Evolutionary conservation across 2,329 filamentous ascomycete genomes (phyloP).

Genomic region (Xylariaceae sp.): DNA sequence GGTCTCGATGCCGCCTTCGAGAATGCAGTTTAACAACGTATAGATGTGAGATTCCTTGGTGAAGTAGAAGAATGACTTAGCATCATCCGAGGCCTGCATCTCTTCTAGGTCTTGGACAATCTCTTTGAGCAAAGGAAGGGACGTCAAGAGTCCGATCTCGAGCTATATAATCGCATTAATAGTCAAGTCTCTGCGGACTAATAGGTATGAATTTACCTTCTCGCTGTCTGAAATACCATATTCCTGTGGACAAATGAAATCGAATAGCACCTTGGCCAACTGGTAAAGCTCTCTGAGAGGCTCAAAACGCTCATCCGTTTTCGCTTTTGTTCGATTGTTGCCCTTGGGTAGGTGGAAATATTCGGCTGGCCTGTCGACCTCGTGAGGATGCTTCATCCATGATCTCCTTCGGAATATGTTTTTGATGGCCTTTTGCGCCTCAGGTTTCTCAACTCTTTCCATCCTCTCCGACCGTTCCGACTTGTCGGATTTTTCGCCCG

Average conservation of each 20-base stretch:
- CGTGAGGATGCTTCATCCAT: conserved; percentile 58
- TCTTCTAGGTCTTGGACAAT: conserved; percentile 97
- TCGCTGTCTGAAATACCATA: conserved; percentile 95
- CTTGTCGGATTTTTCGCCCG: conserved; percentile 33
- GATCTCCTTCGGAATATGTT: conserved; percentile 64
- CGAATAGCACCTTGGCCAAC: conserved; percentile 91
- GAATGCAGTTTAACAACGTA: conserved; percentile 94
- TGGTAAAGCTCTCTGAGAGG: conserved; percentile 92
- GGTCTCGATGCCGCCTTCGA: conserved; percentile 94
- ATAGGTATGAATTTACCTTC: conserved; percentile 55
- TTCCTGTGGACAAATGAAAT: conserved; percentile 97
- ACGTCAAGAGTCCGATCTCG: conserved; percentile 96
- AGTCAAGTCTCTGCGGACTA: conserved; percentile 3
- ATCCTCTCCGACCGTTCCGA: conserved; percentile 27
- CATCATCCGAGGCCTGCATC: conserved; percentile 90
- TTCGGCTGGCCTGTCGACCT: conserved; percentile 63
- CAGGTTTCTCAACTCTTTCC: conserved; percentile 35
- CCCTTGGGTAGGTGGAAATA: conserved; percentile 93
- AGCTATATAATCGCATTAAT: conserved; percentile 48
- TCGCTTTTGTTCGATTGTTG: conserved; percentile 72
- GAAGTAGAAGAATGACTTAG: conserved; percentile 98
- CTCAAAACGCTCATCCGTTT: conserved; percentile 81
- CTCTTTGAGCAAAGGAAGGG: conserved; percentile 89
- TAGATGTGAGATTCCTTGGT: conserved; percentile 99
- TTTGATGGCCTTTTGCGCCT: conserved; percentile 44